phyloP scores from a whole-genome alignment of 1,139 yeast genomes.

The Geotrichum bryndzae region DNA sequence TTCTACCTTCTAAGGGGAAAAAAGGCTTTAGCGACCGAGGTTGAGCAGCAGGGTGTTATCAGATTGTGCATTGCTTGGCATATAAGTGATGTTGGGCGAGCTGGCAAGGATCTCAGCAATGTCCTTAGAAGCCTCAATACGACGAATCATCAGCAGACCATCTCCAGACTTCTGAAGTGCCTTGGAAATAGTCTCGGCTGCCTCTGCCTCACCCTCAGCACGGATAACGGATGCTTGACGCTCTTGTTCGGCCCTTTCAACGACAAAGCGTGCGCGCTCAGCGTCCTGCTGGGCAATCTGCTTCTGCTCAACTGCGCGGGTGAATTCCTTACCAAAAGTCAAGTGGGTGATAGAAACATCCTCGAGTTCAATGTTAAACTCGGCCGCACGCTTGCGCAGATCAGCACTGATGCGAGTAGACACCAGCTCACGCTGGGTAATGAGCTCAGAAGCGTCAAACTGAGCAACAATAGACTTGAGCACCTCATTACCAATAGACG shows the following conservation, averaged over 20 bases:
- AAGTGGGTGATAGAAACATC: slow-evolving; percentile 97
- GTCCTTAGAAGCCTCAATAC: slow-evolving; percentile 94
- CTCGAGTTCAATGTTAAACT: slow-evolving; percentile 85
- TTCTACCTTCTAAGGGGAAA: neutral
- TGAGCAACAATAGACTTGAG: slow-evolving; percentile 94
- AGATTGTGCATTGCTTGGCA: slow-evolving; percentile 51
- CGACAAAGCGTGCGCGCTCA: slow-evolving; percentile 89
- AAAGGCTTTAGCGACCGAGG: slow-evolving; percentile 45
- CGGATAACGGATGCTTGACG: slow-evolving; percentile 90
- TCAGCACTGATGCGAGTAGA: slow-evolving; percentile 87
- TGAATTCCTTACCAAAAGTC: slow-evolving; percentile 95
- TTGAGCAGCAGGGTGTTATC: slow-evolving; percentile 48
- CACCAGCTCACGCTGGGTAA: slow-evolving; percentile 94
- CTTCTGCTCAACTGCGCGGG: slow-evolving; percentile 97
- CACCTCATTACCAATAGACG: slow-evolving; percentile 95
- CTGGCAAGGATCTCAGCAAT: slow-evolving; percentile 82
- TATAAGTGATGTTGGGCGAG: slow-evolving; percentile 84
- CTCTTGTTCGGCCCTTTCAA: slow-evolving; percentile 96
- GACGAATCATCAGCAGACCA: slow-evolving; percentile 86
- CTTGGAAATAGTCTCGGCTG: slow-evolving; percentile 91
- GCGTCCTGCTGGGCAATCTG: slow-evolving; percentile 99
- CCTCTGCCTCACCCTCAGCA: slow-evolving; percentile 99
- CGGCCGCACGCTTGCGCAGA: slow-evolving; percentile 73
- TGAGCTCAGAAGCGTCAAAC: slow-evolving; percentile 95
- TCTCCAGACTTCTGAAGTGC: slow-evolving; percentile 95